These are phyloP conservation scores for Tetrapisispora taiwanensis DNA, from an alignment of 805 yeast species.

Conservation along the genomic window DNA sequence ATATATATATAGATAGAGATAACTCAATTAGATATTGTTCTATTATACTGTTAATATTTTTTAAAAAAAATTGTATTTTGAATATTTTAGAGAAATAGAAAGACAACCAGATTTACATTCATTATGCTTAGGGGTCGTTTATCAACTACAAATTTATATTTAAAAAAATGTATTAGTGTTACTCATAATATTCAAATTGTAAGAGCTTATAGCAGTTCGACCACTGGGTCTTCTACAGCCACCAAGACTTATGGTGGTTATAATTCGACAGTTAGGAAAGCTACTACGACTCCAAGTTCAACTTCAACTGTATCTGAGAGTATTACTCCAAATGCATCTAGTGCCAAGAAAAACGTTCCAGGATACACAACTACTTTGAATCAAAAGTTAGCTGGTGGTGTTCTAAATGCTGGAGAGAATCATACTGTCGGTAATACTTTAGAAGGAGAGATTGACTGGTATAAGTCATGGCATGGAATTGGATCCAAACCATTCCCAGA, in stretches of 20 bases:
- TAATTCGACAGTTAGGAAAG: not conserved
- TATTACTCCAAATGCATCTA: not conserved
- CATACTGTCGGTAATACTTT: not conserved
- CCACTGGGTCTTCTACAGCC: not conserved
- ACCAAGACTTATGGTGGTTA: not conserved
- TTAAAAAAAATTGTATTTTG: too few relatives aligned
- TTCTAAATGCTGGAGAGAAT: conserved; percentile 3
- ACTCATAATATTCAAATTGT: not conserved
- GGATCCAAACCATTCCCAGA: conserved; percentile 68
- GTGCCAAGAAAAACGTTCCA: not conserved
- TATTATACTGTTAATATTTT: too few relatives aligned
- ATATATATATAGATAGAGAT: too few relatives aligned
- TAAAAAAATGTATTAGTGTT: too few relatives aligned
- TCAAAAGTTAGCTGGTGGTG: conserved; percentile 10
- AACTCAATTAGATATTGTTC: too few relatives aligned
- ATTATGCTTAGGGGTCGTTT: not conserved
- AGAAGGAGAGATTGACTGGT: conserved; percentile 49
- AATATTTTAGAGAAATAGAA: too few relatives aligned
- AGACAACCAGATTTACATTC: too few relatives aligned
- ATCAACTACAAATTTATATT: not conserved
- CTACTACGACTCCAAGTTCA: not conserved
- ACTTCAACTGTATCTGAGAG: not conserved
- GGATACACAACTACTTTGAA: conserved; percentile 9
- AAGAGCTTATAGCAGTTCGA: not conserved
- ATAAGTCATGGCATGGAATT: conserved; percentile 76